Conservation (phyloP, 352 stramenopile genomes). For the Phytophthora tentaculata region DNA sequence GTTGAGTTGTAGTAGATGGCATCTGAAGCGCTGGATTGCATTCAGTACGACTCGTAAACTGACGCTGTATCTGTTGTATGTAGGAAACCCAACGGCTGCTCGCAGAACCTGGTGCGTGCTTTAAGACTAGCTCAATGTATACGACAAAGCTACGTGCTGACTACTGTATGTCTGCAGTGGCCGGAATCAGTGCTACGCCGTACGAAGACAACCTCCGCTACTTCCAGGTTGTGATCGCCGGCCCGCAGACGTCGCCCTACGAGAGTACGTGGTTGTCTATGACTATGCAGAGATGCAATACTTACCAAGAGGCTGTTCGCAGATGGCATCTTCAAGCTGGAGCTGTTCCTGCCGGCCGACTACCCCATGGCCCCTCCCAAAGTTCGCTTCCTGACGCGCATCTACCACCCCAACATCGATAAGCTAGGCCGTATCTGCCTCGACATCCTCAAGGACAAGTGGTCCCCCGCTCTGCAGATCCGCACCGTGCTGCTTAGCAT, state of each 20-base stretch:
- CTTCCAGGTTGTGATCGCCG: slow-evolving; percentile 98
- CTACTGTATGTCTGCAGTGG: slow-evolving; percentile 54
- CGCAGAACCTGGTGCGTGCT: slow-evolving; percentile 85
- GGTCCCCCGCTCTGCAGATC: slow-evolving; percentile 98
- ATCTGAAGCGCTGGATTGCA: background rate
- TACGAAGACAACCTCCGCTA: slow-evolving; percentile 99
- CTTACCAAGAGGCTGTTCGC: background rate
- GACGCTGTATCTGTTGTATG: slow-evolving; percentile 10
- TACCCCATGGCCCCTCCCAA: slow-evolving; percentile 98
- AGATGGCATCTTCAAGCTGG: slow-evolving; percentile 95
- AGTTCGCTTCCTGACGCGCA: slow-evolving; percentile 97
- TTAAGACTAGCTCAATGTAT: slow-evolving; percentile 6
- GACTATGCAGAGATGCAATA: slow-evolving; percentile 5
- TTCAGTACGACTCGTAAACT: background rate
- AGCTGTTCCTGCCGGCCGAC: slow-evolving; percentile 97
- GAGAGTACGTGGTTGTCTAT: slow-evolving; percentile 74
- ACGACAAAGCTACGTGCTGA: background rate
- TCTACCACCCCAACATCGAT: slow-evolving; percentile 99
- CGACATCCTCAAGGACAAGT: slow-evolving; percentile 99
- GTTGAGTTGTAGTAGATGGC: background rate
- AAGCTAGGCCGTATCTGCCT: slow-evolving; percentile 98
- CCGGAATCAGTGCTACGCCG: slow-evolving; percentile 96
- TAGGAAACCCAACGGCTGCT: slow-evolving; percentile 96
- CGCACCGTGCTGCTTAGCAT: slow-evolving; percentile 97
- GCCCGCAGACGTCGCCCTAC: slow-evolving; percentile 96